Evolutionary conservation across 441 rosid genomes (phyloP).

Genomic region (Adansonia gregorii): DNA sequence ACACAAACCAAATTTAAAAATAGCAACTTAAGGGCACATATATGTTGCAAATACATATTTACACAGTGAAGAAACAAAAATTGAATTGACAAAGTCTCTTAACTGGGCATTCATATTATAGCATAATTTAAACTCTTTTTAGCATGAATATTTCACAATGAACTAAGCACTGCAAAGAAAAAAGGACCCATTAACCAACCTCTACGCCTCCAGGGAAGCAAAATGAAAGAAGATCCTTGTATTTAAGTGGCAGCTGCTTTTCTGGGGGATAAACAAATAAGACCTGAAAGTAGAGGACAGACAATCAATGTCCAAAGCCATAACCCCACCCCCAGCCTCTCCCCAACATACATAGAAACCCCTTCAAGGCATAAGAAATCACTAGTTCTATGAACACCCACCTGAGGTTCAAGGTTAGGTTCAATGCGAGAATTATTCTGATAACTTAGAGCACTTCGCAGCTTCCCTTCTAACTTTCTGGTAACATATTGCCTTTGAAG

Average conservation of each 20-base stretch:
- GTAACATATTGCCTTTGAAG: slow-evolving; percentile 68
- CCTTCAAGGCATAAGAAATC: background rate
- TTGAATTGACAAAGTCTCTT: slow-evolving; percentile 7
- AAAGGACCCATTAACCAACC: slow-evolving; percentile 46
- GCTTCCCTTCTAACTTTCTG: slow-evolving; percentile 62
- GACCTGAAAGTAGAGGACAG: slow-evolving; percentile 54
- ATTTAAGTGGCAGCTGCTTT: slow-evolving; percentile 74
- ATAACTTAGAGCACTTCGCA: slow-evolving; percentile 56
- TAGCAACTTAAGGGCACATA: background rate
- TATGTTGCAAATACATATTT: slow-evolving; percentile 15
- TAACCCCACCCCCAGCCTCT: background rate
- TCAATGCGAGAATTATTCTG: slow-evolving; percentile 75
- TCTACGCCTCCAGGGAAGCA: slow-evolving; percentile 96
- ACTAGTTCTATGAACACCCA: slow-evolving; percentile 23
- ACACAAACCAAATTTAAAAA: slow-evolving; percentile 25
- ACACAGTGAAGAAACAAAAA: slow-evolving; percentile 9
- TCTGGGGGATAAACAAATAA: slow-evolving; percentile 89
- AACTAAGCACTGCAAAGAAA: background rate
- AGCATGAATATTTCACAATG: background rate
- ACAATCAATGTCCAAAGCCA: slow-evolving; percentile 26
- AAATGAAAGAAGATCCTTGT: slow-evolving; percentile 88
- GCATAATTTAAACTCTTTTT: background rate
- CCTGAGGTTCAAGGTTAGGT: slow-evolving; percentile 92
- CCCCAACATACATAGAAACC: background rate
- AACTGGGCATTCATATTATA: slow-evolving; percentile 12